These are phyloP conservation scores for Blastocrithidia nonstop DNA, from an alignment of 208 protist species.

Conservation along the genomic window DNA sequence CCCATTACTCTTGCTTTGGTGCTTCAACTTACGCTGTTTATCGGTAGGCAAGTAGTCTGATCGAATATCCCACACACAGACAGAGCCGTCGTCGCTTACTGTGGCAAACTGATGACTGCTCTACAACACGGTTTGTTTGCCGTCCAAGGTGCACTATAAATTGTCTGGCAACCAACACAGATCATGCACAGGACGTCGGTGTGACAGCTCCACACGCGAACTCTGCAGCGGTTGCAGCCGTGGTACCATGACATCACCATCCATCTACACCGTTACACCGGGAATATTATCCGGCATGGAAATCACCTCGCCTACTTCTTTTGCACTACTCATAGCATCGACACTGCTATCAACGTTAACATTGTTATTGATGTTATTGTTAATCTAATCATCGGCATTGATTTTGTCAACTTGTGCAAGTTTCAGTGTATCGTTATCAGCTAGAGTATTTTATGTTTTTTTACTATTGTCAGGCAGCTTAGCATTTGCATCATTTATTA, in stretches of 20 bases:
- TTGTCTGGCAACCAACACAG: slow-evolving; percentile 69
- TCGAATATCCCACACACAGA: slow-evolving; percentile 83
- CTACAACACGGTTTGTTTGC: slow-evolving; percentile 53
- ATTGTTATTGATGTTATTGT: background rate
- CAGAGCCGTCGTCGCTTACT: slow-evolving; percentile 70
- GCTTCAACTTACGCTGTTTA: slow-evolving; percentile 84
- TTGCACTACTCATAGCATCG: background rate
- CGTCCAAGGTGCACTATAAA: slow-evolving; percentile 76
- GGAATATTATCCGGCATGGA: slow-evolving; percentile 53
- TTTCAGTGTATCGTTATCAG: too few relatives aligned
- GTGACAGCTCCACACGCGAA: slow-evolving; percentile 76
- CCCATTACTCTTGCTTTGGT: slow-evolving; percentile 38
- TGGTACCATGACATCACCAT: slow-evolving; percentile 68
- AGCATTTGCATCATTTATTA: background rate
- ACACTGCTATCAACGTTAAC: background rate
- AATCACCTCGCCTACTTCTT: slow-evolving; percentile 46
- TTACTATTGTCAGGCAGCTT: background rate
- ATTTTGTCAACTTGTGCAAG: too few relatives aligned
- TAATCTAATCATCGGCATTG: too few relatives aligned
- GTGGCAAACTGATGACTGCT: slow-evolving; percentile 76
- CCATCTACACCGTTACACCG: slow-evolving; percentile 45
- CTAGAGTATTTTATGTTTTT: background rate
- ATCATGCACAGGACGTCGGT: slow-evolving; percentile 72
- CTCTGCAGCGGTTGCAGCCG: slow-evolving; percentile 62
- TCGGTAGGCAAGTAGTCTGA: slow-evolving; percentile 68